Evolutionary conservation across 768 basidiomycete species (phyloP), one percentile per base, ranked within the genome.

Genomic region (Lactarius sanguifluus): DNA sequence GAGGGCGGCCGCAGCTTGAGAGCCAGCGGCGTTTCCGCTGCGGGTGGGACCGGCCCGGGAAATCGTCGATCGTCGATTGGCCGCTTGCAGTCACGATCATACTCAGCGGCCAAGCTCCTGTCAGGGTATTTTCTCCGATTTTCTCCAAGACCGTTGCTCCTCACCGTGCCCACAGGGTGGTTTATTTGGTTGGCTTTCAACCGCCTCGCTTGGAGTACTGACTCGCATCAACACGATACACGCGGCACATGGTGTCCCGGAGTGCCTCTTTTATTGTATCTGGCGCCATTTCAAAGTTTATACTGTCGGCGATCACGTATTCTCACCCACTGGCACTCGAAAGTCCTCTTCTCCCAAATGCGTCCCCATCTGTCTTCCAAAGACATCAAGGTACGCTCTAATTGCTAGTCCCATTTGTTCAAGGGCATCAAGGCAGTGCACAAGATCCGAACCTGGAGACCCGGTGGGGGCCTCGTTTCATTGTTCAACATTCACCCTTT

Each of bases 21-120:
- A 28, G 30, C 30, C 93, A 95, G 91, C 92, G 38, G 80, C 91
- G 13, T 96, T 83, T 76, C 83, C 78, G 2, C 81, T 95, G 69
- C 74, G 86, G 57, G 83, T 89, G 25, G 91, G 88, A 38, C 36
- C 36, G 36, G 36, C 36, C 36, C 36, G 36, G 34, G 32, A 8
- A 12, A 38, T 5, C 36, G 12, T 12, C 36, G 38, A 40, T 40
- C 38, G 15, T 40, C 38, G 15, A 40, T 40, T 15, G 1, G 38
- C 20, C 45, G 47, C 47, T 50, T 50, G 47, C 23, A 6, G 47
- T 25, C 12, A 50, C 47, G n/a, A 13, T 50, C 47, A 25, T 23
- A 50, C 47, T 50, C 47, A 50, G 47, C 47, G 47, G 23, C 47
- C 23, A 25, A n/a, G 23, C n/a, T 12, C 10, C 18, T 43, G 5